phyloP scores from a whole-genome alignment of 2,329 filamentous ascomycete genomes.

The Hypoxylon sp. region DNA sequence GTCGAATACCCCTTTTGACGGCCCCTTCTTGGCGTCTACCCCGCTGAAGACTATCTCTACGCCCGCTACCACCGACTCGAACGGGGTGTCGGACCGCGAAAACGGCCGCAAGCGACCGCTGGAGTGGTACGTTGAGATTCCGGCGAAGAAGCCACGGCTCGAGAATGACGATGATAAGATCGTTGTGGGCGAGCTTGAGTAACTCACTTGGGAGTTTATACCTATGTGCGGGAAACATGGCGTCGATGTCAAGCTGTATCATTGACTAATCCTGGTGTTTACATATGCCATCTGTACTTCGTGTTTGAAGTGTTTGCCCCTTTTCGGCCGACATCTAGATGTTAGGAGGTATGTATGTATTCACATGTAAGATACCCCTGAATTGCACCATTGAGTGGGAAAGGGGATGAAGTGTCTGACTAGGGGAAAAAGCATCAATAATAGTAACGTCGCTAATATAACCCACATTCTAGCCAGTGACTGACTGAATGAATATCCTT shows the following conservation, averaged over 20 bases:
- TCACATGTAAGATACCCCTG: no score
- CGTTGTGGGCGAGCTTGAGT: background rate
- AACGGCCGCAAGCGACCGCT: slow-evolving; percentile 34
- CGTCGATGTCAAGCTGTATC: background rate
- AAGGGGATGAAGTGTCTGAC: no score
- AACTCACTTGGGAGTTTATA: background rate
- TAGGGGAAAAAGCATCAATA: no score
- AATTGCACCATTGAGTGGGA: no score
- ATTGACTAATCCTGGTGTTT: no score
- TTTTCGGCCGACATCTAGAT: no score
- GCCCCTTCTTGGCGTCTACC: slow-evolving; percentile 8
- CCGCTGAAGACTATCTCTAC: slow-evolving; percentile 25
- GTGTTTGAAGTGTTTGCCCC: no score
- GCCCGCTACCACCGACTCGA: slow-evolving; percentile 42
- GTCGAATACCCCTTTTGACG: slow-evolving; percentile 24
- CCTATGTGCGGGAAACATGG: background rate
- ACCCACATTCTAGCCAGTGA: no score
- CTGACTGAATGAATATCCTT: background rate
- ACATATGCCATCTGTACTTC: no score
- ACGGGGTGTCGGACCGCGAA: slow-evolving; percentile 27
- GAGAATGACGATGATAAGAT: background rate
- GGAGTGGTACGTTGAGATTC: slow-evolving; percentile 31
- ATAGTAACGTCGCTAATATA: no score
- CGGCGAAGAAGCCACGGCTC: slow-evolving; percentile 29
- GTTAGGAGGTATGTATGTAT: no score